Conservation (phyloP, 108 stramenopile species). For the Skeletonema costatum region DNA sequence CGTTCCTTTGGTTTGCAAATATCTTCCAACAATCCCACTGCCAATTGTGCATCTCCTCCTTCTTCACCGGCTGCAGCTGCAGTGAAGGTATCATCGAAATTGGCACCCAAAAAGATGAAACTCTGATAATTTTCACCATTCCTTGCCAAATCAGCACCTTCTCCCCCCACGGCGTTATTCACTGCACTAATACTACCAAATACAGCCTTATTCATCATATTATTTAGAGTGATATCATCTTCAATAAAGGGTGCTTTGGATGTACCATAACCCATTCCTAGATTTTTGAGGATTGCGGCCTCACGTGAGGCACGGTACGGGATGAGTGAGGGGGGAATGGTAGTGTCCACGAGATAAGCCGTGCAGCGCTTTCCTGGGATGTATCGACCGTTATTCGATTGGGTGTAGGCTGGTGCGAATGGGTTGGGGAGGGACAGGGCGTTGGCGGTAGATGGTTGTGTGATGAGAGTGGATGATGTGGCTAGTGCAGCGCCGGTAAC, state of each 20-base stretch:
- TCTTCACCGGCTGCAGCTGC: constrained; percentile 9
- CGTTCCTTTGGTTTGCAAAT: constrained; percentile 47
- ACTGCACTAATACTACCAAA: constrained; percentile 67
- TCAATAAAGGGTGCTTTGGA: constrained; percentile 59
- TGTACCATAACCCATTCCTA: constrained; percentile 76
- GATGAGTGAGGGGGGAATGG: constrained; percentile 78
- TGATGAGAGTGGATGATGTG: not conserved
- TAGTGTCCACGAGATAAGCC: constrained; percentile 81
- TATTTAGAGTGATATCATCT: constrained; percentile 78
- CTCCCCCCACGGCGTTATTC: constrained; percentile 3
- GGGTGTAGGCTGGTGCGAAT: not conserved
- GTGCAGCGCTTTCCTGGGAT: constrained; percentile 64
- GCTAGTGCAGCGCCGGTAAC: not conserved
- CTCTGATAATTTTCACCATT: constrained; percentile 18
- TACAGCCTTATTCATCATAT: constrained; percentile 80
- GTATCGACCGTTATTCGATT: not conserved
- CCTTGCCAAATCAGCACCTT: not conserved
- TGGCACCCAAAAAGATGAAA: constrained; percentile 75
- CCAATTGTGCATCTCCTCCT: constrained; percentile 56
- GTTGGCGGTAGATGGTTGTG: not conserved
- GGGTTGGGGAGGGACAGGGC: not conserved
- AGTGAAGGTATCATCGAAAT: constrained; percentile 27
- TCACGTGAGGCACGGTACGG: constrained; percentile 58
- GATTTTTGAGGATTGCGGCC: constrained; percentile 52
- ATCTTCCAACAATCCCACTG: constrained; percentile 46